Evolutionary conservation across 306 rosid genomes (phyloP).

Genomic region (Inga oerstediana): DNA sequence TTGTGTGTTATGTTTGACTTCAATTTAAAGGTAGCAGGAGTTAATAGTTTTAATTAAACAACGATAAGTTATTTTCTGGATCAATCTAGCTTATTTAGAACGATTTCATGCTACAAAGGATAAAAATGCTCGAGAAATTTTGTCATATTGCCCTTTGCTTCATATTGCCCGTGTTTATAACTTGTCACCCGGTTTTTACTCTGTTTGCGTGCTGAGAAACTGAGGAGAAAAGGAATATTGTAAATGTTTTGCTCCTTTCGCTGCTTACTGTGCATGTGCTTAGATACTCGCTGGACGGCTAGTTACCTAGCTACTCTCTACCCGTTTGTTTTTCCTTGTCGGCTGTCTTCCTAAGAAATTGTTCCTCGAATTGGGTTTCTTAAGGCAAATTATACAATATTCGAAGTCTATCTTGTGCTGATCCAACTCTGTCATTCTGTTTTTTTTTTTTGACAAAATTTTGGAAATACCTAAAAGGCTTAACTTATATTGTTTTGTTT

Average conservation of each 20-base stretch:
- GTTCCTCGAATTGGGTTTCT: not conserved
- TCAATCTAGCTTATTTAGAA: too few relatives aligned
- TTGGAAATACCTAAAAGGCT: not conserved
- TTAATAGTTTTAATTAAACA: too few relatives aligned
- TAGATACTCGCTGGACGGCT: not conserved
- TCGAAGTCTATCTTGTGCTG: not conserved
- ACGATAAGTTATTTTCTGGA: too few relatives aligned
- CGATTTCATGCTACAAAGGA: too few relatives aligned
- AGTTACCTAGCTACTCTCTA: too few relatives aligned
- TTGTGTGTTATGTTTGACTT: too few relatives aligned
- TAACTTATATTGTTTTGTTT: not conserved
- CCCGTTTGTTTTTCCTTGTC: not conserved
- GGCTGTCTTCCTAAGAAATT: not conserved
- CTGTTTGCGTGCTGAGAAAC: conserved; percentile 40
- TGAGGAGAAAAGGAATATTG: conserved; percentile 9
- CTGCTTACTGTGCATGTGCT: not conserved
- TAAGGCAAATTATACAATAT: not conserved
- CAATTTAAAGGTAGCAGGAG: too few relatives aligned
- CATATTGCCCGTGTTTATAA: not conserved
- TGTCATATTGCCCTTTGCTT: not conserved
- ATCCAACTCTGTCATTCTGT: not conserved
- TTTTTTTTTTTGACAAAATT: not conserved
- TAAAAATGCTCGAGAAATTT: too few relatives aligned
- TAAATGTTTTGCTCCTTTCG: not conserved
- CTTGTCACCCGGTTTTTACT: not conserved